A percentile compares a stretch with the other conserved stretches of the same genome.
These are phyloP conservation scores for Salmacisia buchloeana DNA, from an alignment of 1,284 basidiomycete genomes.

Conservation along the genomic window DNA sequence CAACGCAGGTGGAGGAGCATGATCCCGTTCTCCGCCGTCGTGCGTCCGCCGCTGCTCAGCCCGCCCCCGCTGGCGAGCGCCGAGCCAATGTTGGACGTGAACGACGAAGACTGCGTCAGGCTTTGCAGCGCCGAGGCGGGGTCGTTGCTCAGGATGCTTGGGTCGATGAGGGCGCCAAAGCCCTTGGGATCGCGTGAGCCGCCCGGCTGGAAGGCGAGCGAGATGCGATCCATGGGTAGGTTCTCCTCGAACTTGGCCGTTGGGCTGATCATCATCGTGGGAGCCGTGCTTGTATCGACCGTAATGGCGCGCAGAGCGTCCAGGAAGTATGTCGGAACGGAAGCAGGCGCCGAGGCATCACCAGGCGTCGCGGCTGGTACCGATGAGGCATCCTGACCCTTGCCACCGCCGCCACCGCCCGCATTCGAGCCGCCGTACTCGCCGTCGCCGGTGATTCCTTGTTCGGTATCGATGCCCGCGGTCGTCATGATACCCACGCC, in stretches of 20 bases:
- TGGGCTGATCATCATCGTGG: neutral
- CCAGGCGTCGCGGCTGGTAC: neutral
- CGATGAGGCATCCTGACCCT: neutral
- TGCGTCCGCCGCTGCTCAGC: neutral
- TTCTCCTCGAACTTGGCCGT: constrained; percentile 1
- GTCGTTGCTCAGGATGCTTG: neutral
- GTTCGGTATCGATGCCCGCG: neutral
- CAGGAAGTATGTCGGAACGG: constrained; percentile 4
- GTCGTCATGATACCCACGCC: constrained; percentile 4
- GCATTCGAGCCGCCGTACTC: neutral
- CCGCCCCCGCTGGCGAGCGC: neutral
- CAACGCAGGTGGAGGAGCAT: constrained; percentile 17
- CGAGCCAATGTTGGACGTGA: constrained; percentile 8
- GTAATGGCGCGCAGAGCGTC: neutral
- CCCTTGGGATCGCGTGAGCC: neutral
- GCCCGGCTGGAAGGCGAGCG: constrained; percentile 1
- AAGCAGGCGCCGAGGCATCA: neutral
- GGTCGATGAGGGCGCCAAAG: neutral
- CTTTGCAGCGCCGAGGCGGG: neutral
- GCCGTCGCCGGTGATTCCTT: neutral
- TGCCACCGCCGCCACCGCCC: neutral
- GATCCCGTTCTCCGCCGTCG: neutral
- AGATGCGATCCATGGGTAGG: neutral
- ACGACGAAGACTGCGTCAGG: constrained; percentile 12
- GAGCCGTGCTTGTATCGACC: neutral